Evolutionary conservation across 768 basidiomycete species (phyloP), one percentile per base, ranked within the genome.

Genomic region (Terana coerulea): DNA sequence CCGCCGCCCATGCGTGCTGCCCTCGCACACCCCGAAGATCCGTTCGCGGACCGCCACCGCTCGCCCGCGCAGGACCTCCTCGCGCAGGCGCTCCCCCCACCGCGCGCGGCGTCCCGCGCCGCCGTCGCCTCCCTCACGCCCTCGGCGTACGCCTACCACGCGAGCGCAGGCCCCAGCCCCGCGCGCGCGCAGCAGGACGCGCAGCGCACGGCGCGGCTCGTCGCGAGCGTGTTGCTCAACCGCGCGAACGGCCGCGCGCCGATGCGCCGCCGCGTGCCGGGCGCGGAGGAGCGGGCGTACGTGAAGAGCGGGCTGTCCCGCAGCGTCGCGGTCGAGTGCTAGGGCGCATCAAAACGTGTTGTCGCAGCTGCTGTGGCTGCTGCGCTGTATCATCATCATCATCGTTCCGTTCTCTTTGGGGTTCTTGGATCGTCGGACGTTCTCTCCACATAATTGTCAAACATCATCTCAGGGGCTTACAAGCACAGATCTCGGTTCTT

Each of bases 201-300:
- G 63, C 53, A 73, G 73, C 49, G 69, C 72, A 5, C 69, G 74
- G 12, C 75, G 52, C 73, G 72, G 59, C 72, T 82, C 47, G 80
- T 84, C 1, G 82, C 82, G 2, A 79, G 78, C 17, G 80, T 80
- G 40, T 63, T 84, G 28, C 69, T 84, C 24, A 77, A 76, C 58
- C 70, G 81, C 19, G 75, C 79, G 75, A 54, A 74, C 70, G 79
- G 80, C n/a, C 72, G 71, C 51, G 80, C 80, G 1, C 71, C 78
- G 71, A 68, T 79, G n/a, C 66, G 76, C 51, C 55, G 67, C 30
- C 67, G 67, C 3, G 64, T 62, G 11, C 56, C 63, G 28, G 59
- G 44, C 19, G 64, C 63, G 6, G 58, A 37, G 28, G 69, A 70
- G 28, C 69, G 64, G 57, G 64, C 66, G 55, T 83, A 83, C 55